Conservation (phyloP, 305 asterid genomes). For the Rubia occidens region DNA sequence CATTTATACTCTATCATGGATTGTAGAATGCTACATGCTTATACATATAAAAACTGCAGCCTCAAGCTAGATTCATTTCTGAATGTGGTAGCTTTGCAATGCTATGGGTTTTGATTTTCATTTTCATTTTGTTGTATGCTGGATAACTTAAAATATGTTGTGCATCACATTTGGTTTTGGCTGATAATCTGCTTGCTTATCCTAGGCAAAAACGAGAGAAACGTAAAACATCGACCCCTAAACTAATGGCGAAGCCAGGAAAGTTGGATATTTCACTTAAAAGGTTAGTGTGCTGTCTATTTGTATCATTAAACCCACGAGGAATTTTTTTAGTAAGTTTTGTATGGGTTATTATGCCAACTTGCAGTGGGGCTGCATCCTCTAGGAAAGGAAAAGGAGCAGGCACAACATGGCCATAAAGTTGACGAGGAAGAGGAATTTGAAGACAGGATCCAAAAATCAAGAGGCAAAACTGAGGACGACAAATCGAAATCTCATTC, state of each 20-base stretch:
- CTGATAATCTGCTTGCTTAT: slow-evolving; percentile 13
- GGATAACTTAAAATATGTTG: slow-evolving; percentile 2
- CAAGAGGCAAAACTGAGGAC: slow-evolving; percentile 35
- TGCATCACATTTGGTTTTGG: not conserved
- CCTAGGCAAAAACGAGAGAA: slow-evolving; percentile 56
- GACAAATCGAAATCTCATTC: slow-evolving; percentile 31
- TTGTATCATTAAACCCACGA: too few species aligned
- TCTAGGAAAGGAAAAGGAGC: slow-evolving; percentile 45
- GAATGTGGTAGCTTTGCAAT: not conserved
- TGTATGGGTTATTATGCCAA: too few species aligned
- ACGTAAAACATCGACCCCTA: slow-evolving; percentile 29
- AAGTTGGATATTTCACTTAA: slow-evolving; percentile 43
- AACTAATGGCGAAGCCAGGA: slow-evolving; percentile 40
- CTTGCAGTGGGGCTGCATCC: slow-evolving; percentile 21
- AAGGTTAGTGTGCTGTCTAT: slow-evolving; percentile 31
- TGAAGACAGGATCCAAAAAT: slow-evolving; percentile 31
- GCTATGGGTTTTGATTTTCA: not conserved
- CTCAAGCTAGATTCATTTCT: not conserved
- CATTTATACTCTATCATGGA: slow-evolving; percentile 2
- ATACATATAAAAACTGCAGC: not conserved
- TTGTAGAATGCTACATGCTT: not conserved
- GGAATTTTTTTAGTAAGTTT: too few species aligned
- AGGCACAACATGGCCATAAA: slow-evolving; percentile 37
- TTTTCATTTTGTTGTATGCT: not conserved
- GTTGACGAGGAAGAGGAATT: slow-evolving; percentile 39